phyloP scores from a whole-genome alignment of 2,329 filamentous ascomycete species.

The Penicillium fuscoglaucum region DNA sequence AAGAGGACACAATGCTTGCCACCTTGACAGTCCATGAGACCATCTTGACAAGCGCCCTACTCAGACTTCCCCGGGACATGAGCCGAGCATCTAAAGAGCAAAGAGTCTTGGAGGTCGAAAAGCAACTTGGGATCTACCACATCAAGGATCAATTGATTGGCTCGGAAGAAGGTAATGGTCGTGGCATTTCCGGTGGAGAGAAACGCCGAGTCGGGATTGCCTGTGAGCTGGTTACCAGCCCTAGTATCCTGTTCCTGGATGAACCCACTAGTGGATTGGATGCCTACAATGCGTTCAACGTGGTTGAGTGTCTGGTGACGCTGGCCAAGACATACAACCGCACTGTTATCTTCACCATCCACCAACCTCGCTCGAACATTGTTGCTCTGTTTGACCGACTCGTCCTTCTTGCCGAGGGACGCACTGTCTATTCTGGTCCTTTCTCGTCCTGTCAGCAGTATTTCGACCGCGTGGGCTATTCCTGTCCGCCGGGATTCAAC shows the following conservation, averaged over 20 bases:
- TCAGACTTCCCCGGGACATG: slow-evolving; percentile 93
- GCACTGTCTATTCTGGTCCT: slow-evolving; percentile 89
- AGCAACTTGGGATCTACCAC: slow-evolving; percentile 88
- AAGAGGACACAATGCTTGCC: slow-evolving; percentile 95
- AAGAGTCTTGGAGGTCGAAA: slow-evolving; percentile 87
- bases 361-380: slow-evolving; percentile 97
- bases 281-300: slow-evolving; percentile 97
- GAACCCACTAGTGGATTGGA: slow-evolving; percentile 96
- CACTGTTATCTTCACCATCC: slow-evolving; percentile 97
- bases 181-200: slow-evolving; percentile 95
- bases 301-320: slow-evolving; percentile 91
- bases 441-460: slow-evolving; percentile 87
- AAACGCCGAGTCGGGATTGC: slow-evolving; percentile 95
- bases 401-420: slow-evolving; percentile 84
- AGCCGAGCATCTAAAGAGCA: slow-evolving; percentile 83
- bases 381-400: slow-evolving; percentile 94
- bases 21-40: slow-evolving; percentile 98
- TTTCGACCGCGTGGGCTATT: slow-evolving; percentile 88
- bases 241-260: slow-evolving; percentile 94
- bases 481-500: slow-evolving; percentile 95
- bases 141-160: slow-evolving; percentile 95
- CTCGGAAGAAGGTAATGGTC: slow-evolving; percentile 89
- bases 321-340: slow-evolving; percentile 95
- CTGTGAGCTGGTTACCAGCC: slow-evolving; percentile 95
- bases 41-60: slow-evolving; percentile 87